Evolutionary conservation across 768 basidiomycete species (phyloP), one percentile per base, ranked within the genome.

Genomic region (Mycena rosella): DNA sequence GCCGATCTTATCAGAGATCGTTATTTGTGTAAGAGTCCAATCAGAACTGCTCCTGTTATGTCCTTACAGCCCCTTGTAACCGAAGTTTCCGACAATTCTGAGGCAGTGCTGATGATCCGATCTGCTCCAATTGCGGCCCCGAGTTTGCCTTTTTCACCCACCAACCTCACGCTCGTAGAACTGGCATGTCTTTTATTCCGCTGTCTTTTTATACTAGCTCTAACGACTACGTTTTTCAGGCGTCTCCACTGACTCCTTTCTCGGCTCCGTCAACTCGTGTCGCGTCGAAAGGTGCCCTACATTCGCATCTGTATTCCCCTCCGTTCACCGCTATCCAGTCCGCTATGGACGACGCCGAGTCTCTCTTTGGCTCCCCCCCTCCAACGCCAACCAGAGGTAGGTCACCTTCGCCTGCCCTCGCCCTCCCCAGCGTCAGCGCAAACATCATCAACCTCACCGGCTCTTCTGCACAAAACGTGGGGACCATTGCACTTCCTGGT

Each of bases 401-500:
- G 90, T 90, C 89, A 81, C 87, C 87, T 65, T 88, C 88, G 67
- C 87, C 87, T 70, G 76, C 78, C 52, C 80, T 89, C 77, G 89
- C 89, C 58, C 82, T 91, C 53, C 88, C 90, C 73, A 82, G 84
- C 74, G 78, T 60, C 48, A 61, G 61, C 59, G 54, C 30, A 17
- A 68, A 52, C 51, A 61, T 67, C 58, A 48, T 63, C 62, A 68
- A 68, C 42, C 20, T 68, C 49, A 47, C 49, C 66, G 61, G 48
- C 52, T 73, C 74, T 79, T 79, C 82, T 80, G 81, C 85, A 89
- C 86, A 92, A 91, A 94, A 95, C 88, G 93, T 95, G 93, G 93
- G 92, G 93, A 91, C 93, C 92, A 94, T 94, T 94, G 93, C 93
- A 94, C 93, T 94, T 93, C 92, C 92, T 94, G 93, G 93, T 88